phyloP scores from a whole-genome alignment of 2,329 filamentous ascomycete species.

The Ascosphaera apis region DNA sequence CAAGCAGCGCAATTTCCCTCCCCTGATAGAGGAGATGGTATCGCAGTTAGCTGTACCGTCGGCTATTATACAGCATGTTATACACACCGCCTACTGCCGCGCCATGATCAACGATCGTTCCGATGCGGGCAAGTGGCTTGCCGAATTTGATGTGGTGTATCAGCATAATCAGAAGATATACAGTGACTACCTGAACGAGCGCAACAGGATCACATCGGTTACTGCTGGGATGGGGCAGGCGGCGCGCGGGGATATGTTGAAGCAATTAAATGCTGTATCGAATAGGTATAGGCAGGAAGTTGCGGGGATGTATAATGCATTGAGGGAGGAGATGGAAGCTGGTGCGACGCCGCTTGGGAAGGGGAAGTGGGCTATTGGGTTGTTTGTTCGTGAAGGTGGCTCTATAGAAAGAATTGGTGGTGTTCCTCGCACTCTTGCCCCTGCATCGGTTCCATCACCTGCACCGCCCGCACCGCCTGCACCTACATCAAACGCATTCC shows the following conservation, averaged over 20 bases:
- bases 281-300: neutral
- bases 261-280: too few relatives aligned
- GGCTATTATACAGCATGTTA: constrained; percentile 27
- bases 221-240: neutral
- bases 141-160: constrained; percentile 7
- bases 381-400: too few relatives aligned
- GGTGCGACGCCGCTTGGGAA: neutral
- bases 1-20: constrained; percentile 23
- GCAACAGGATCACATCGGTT: neutral
- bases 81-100: constrained; percentile 23
- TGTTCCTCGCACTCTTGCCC: too few relatives aligned
- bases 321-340: neutral
- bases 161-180: constrained; percentile 7
- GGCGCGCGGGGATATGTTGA: neutral
- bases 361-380: too few relatives aligned
- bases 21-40: constrained; percentile 33
- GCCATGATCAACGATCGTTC: constrained; percentile 6
- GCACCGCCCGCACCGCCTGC: neutral
- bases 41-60: constrained; percentile 27
- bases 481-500: neutral
- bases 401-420: too few relatives aligned
- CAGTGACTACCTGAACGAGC: constrained; percentile 4
- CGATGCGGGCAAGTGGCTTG: constrained; percentile 3
- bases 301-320: neutral
- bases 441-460: neutral